Evolutionary conservation across 2,329 filamentous ascomycete genomes (phyloP).

Genomic region (Drechslera avenae): DNA sequence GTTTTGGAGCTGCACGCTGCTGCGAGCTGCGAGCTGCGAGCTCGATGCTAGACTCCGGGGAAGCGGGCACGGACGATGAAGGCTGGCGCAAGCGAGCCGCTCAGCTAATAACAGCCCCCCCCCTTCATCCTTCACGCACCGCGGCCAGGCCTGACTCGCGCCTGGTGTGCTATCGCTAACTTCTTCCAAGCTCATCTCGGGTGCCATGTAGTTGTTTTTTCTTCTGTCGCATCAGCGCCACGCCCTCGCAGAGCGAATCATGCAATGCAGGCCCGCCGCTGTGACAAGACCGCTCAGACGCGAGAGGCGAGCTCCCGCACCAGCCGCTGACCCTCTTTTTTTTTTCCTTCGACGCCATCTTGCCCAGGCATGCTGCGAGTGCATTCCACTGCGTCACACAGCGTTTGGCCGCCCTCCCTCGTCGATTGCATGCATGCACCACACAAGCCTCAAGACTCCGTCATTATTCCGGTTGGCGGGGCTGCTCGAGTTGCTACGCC

Average conservation of each 20-base stretch:
- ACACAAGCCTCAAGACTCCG: constrained; percentile 31
- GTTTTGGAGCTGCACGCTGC: constrained; percentile 9
- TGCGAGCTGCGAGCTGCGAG: constrained; percentile 5
- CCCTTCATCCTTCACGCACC: constrained; percentile 16
- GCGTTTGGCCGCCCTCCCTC: constrained; percentile 13
- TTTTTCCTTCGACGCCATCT: constrained; percentile 32
- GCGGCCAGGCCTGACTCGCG: constrained; percentile 28
- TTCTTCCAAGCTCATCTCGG: constrained; percentile 24
- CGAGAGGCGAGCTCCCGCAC: constrained; percentile 20
- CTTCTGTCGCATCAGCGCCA: constrained; percentile 36
- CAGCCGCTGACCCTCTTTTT: constrained; percentile 10
- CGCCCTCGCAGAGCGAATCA: constrained; percentile 36
- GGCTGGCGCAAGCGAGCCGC: constrained; percentile 29
- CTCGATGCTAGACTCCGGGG: constrained; percentile 28
- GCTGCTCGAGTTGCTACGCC: constrained; percentile 7
- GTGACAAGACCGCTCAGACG: constrained; percentile 37
- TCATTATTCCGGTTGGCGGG: constrained; percentile 26
- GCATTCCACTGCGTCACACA: constrained; percentile 33
- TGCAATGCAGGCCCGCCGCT: constrained; percentile 29
- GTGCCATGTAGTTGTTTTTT: constrained; percentile 35
- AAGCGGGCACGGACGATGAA: constrained; percentile 34
- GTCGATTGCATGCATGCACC: constrained; percentile 21
- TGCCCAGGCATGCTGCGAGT: constrained; percentile 24
- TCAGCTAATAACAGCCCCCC: constrained; percentile 21
- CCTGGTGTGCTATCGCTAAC: constrained; percentile 29